Evolutionary conservation across 352 stramenopile species (phyloP).

Genomic region (Phytopythium sindhum): DNA sequence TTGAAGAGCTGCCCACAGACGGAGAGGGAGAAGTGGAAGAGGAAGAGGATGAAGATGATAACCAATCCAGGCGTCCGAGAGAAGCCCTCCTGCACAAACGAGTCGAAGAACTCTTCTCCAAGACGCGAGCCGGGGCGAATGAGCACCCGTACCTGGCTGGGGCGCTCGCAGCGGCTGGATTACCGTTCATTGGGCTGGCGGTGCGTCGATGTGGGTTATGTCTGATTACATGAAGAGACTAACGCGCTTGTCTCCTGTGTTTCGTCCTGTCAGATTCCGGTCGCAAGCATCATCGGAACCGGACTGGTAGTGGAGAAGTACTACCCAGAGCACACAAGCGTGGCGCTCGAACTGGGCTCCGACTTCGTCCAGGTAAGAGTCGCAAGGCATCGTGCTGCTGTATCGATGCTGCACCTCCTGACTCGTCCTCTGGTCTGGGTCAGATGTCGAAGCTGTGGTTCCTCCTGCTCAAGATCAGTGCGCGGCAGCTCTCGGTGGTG

Average conservation of each 20-base stretch:
- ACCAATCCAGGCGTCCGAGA: conserved; percentile 23
- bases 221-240: neutral
- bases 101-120: conserved; percentile 37
- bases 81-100: conserved; percentile 45
- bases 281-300: conserved; percentile 64
- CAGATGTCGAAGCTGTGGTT: conserved; percentile 82
- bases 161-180: conserved; percentile 45
- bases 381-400: neutral
- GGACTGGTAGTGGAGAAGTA: conserved; percentile 78
- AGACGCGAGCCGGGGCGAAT: conserved; percentile 31
- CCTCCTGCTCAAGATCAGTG: conserved; percentile 72
- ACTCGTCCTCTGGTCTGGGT: conserved; percentile 8
- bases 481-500: conserved; percentile 60
- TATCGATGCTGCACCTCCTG: neutral
- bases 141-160: conserved; percentile 66
- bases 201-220: conserved; percentile 26
- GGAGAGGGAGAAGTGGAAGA: conserved; percentile 17
- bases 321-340: conserved; percentile 65
- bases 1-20: conserved; percentile 58
- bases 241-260: neutral
- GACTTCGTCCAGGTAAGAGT: conserved; percentile 67
- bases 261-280: conserved; percentile 40
- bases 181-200: conserved; percentile 78
- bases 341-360: conserved; percentile 60
- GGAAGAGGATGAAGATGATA: conserved; percentile 1